Base-by-base conservation (phyloP, 176 grass and related monocot species). In the Olyra latifolia region DNA sequence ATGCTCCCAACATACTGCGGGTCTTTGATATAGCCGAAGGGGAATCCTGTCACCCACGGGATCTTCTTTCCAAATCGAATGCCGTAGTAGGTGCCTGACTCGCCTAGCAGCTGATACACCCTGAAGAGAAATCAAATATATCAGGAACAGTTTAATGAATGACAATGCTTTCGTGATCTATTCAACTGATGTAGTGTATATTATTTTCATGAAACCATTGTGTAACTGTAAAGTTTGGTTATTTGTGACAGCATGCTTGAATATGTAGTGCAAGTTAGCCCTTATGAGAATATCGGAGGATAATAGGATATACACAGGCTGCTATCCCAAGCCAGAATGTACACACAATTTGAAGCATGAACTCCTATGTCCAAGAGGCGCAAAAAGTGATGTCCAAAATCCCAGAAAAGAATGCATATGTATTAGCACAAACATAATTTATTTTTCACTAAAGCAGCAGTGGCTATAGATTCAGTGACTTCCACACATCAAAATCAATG, bases 81-180 rank as follows among this genome's bases (percentile, higher is more conserved):
- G 3, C 92, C 92, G 2, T 99, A 98, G 55, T 98, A 99, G 59
- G 96, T 99, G 12, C 96, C 96, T 1, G 90, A 20, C 68, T 99
- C 92, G 24, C 96, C 96, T 1, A 99, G 92, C 71, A 99, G 85
- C 68, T 99, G 90, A 76, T 95, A 95, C 47, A 93, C 96, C 84
- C 96, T 99, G 84, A 86, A 78, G 55, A 20, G 45, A 62, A 43
- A 55, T 13, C 1, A 19, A 59, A 74, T 32, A 64, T 22, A 10
- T 87, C 42, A 87, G 81, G 20, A 66, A 29, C 27, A 70, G 23
- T n/a, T 48, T 45, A 68, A 56, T 14, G 12, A 47, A n/a, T 63
- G 22, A 40, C 1, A 11, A 38, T 68, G 16, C 5, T 28, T 77
- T 39, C 38, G 12, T 49, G 30, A 27, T n/a, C 8, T 12, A 23